Percentiles rank a stretch among this genome's conserved stretches.
These are phyloP conservation scores for Penicillium malachiteum DNA, from an alignment of 495 filamentous ascomycete genomes.

Conservation along the genomic window DNA sequence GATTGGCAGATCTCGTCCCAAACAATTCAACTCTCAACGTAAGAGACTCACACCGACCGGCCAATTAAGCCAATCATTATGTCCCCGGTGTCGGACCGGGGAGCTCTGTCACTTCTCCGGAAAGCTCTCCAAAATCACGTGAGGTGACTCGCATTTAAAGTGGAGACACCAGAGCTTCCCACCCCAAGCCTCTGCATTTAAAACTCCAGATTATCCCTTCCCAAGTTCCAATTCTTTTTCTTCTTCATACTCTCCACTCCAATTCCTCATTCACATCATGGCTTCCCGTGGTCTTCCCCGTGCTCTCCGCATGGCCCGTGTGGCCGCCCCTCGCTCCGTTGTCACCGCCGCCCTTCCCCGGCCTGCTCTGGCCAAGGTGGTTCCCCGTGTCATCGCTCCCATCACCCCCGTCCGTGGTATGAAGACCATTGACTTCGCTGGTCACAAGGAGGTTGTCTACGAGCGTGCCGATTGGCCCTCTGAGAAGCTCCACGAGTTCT, in stretches of 20 bases:
- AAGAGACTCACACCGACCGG: not conserved
- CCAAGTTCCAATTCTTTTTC: constrained; percentile 19
- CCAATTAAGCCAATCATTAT: not conserved
- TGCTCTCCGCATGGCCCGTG: constrained; percentile 78
- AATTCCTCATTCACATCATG: constrained; percentile 58
- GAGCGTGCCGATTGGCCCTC: constrained; percentile 98
- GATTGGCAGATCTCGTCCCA: not conserved
- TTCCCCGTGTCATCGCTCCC: constrained; percentile 51
- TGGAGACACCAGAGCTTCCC: constrained; percentile 7
- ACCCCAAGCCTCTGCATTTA: constrained; percentile 15
- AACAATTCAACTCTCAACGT: not conserved
- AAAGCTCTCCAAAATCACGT: constrained; percentile 19
- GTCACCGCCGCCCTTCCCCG: constrained; percentile 44
- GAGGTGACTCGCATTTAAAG: constrained; percentile 11
- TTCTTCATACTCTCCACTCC: constrained; percentile 24
- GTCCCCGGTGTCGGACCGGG: constrained; percentile 38
- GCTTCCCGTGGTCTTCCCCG: constrained; percentile 79
- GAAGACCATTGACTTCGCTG: constrained; percentile 80
- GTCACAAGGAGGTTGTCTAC: constrained; percentile 86
- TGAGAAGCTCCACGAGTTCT: constrained; percentile 98
- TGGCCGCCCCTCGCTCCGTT: constrained; percentile 57
- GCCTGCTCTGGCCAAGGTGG: constrained; percentile 40
- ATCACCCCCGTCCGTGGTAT: constrained; percentile 50
- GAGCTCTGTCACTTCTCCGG: constrained; percentile 38
- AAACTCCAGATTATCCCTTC: constrained; percentile 15